Conservation (phyloP, 192 early-diverging fungal genomes). For the Entomortierella parvispora region DNA sequence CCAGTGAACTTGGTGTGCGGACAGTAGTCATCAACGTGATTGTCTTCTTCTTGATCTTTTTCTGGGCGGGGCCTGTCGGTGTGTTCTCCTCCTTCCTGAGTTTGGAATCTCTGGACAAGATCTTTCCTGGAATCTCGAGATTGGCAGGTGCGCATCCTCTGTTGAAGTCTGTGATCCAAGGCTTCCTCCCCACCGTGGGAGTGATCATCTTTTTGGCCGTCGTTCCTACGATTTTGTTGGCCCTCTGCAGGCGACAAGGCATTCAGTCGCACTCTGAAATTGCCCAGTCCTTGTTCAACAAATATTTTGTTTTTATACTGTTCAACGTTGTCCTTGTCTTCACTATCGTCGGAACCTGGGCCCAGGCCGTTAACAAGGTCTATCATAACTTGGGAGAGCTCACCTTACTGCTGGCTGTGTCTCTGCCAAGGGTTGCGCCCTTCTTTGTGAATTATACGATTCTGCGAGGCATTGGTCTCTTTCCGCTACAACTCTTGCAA, state of each 20-base stretch:
- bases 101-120: conserved; percentile 64
- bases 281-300: conserved; percentile 49
- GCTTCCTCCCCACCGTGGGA: conserved; percentile 76
- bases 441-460: conserved; percentile 86
- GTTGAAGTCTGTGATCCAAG: conserved; percentile 71
- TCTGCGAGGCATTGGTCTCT: conserved; percentile 74
- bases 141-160: conserved; percentile 60
- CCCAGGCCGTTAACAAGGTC: conserved; percentile 72
- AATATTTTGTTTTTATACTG: conserved; percentile 80
- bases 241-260: conserved; percentile 37
- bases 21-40: conserved; percentile 62
- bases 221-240: conserved; percentile 73
- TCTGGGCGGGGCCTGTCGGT: conserved; percentile 78
- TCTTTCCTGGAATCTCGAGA: conserved; percentile 68
- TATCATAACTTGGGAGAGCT: conserved; percentile 70
- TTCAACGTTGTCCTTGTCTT: conserved; percentile 81
- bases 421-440: conserved; percentile 75
- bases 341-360: conserved; percentile 75
- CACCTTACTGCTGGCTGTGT: conserved; percentile 70
- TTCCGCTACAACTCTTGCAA: conserved; percentile 78
- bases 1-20: conserved; percentile 62
- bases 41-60: conserved; percentile 73
- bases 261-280: conserved; percentile 44
- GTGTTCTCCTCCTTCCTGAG: conserved; percentile 73
- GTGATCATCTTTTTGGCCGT: conserved; percentile 77